Percentiles rank a stretch among this genome's conserved stretches.
Evolutionary conservation across 2,329 filamentous ascomycete species (phyloP).

Genomic region (Aspergillus sp.): DNA sequence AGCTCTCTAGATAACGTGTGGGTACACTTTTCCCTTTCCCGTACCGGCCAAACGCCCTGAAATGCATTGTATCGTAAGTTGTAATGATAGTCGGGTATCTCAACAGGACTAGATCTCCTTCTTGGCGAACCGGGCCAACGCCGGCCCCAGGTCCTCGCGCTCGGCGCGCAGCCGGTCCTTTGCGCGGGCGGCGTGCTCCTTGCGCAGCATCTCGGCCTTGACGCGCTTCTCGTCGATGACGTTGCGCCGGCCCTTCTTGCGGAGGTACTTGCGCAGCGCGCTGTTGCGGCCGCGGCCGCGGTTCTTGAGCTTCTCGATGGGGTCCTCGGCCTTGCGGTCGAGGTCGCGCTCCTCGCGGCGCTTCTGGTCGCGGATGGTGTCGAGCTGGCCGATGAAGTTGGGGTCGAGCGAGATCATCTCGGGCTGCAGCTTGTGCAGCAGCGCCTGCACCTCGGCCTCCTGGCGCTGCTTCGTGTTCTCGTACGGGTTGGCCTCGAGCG

Average conservation of each 20-base stretch:
- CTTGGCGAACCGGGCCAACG: constrained; percentile 78
- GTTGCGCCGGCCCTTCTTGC: constrained; percentile 91
- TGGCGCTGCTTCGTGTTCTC: constrained; percentile 90
- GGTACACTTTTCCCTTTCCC: too few species aligned
- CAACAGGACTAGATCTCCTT: constrained; percentile 46
- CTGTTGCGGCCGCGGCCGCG: constrained; percentile 86
- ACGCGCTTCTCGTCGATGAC: constrained; percentile 94
- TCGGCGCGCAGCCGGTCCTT: constrained; percentile 66
- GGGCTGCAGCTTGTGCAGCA: constrained; percentile 92
- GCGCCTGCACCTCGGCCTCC: constrained; percentile 81
- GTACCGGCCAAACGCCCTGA: too few species aligned
- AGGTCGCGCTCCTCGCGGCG: constrained; percentile 74
- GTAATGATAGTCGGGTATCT: too few species aligned
- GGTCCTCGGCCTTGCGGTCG: constrained; percentile 65
- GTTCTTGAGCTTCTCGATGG: constrained; percentile 65
- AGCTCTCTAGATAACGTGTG: too few species aligned
- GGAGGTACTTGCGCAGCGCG: constrained; percentile 78
- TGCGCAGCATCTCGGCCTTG: constrained; percentile 78
- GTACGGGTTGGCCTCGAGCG: constrained; percentile 90
- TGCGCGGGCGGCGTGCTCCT: constrained; percentile 65
- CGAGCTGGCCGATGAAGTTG: constrained; percentile 84
- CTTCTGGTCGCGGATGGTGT: constrained; percentile 76
- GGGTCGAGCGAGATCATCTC: constrained; percentile 97
- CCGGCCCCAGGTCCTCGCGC: constrained; percentile 76
- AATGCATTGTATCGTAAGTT: too few species aligned